Evolutionary conservation across 371 early-diverging fungal species (phyloP).

Genomic region (Syncephalastrum monosporum): DNA sequence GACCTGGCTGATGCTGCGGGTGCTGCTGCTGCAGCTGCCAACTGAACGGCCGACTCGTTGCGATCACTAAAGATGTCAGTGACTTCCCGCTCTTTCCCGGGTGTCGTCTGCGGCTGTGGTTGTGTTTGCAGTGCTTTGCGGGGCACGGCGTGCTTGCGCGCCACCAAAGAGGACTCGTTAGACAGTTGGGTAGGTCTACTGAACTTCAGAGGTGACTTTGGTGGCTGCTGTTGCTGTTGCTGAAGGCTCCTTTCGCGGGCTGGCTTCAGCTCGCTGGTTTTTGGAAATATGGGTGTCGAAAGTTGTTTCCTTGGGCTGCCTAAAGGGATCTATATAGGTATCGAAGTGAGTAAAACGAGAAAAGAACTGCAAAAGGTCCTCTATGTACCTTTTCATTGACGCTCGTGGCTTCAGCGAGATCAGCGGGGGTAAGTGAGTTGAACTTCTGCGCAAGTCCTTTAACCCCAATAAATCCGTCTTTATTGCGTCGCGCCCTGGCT

Average conservation of each 20-base stretch:
- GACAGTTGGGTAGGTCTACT: too few species aligned
- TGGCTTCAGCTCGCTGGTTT: slow-evolving; percentile 3
- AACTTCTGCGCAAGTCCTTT: slow-evolving; percentile 10
- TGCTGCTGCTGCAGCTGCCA: too few species aligned
- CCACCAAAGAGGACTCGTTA: too few species aligned
- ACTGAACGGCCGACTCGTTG: too few species aligned
- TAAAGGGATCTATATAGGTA: too few species aligned
- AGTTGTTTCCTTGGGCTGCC: background rate
- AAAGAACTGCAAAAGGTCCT: background rate
- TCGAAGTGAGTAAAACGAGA: background rate
- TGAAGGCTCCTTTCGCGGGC: background rate
- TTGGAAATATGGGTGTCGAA: background rate
- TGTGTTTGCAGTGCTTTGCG: too few species aligned
- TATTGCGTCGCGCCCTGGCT: slow-evolving; percentile 6
- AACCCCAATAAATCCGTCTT: slow-evolving; percentile 13
- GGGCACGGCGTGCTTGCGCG: too few species aligned
- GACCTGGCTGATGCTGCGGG: too few species aligned
- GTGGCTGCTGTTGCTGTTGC: background rate
- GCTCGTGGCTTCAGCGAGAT: background rate
- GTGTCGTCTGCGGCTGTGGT: too few species aligned
- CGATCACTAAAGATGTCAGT: too few species aligned
- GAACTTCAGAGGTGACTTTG: too few species aligned
- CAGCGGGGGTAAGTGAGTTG: background rate
- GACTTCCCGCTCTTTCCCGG: too few species aligned
- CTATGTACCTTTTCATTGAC: background rate